Evolutionary conservation across 1,139 yeast species (phyloP).

Genomic region (Pichia sp.): DNA sequence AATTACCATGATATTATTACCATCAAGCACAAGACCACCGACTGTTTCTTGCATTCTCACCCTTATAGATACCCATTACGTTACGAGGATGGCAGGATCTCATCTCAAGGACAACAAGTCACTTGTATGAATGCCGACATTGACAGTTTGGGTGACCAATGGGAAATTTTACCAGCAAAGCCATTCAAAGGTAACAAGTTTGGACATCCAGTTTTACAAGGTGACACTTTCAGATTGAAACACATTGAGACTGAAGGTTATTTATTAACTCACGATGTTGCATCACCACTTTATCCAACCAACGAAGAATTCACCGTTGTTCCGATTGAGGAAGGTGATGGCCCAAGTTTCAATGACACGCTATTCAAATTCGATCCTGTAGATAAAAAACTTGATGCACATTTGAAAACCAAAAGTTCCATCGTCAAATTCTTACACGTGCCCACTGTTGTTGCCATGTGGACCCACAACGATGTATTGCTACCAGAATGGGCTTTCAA

Average conservation of each 20-base stretch:
- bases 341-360: constrained; percentile 65
- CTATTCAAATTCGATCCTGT: constrained; percentile 69
- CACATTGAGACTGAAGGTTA: constrained; percentile 79
- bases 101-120: constrained; percentile 94
- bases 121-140: constrained; percentile 45
- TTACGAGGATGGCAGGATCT: constrained; percentile 93
- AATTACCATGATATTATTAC: constrained; percentile 75
- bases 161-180: constrained; percentile 77
- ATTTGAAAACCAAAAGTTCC: constrained; percentile 66
- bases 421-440: constrained; percentile 70
- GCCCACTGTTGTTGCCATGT: constrained; percentile 87
- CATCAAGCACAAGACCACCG: constrained; percentile 71
- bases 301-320: constrained; percentile 88
- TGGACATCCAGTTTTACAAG: constrained; percentile 43
- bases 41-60: constrained; percentile 79
- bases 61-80: constrained; percentile 71
- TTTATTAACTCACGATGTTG: constrained; percentile 90
- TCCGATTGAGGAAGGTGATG: constrained; percentile 51
- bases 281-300: constrained; percentile 88
- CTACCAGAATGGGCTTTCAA: constrained; percentile 93
- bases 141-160: constrained; percentile 66
- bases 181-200: constrained; percentile 35
- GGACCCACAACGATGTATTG: constrained; percentile 81
- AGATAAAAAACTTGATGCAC: constrained; percentile 47
- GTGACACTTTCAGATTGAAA: constrained; percentile 71